Evolutionary conservation across 768 basidiomycete species (phyloP).

Genomic region (Pisolithus microcarpus): DNA sequence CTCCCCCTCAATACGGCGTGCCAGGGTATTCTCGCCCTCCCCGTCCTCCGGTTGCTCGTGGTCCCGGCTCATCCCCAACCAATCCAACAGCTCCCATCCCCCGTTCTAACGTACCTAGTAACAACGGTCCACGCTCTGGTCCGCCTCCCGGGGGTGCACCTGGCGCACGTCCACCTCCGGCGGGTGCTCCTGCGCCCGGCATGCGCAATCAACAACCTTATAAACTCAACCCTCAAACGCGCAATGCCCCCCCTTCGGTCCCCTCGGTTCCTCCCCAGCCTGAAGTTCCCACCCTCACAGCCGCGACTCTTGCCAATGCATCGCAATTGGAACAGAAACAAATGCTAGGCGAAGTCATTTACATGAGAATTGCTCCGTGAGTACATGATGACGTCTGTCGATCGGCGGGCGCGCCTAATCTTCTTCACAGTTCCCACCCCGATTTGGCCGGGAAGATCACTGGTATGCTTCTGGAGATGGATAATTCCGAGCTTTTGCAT

Average conservation of each 20-base stretch:
- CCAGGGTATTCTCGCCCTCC: constrained; percentile 55
- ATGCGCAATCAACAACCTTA: constrained; percentile 28
- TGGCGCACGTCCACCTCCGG: constrained; percentile 37
- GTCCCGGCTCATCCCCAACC: constrained; percentile 64
- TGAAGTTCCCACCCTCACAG: constrained; percentile 50
- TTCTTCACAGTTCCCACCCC: constrained; percentile 57
- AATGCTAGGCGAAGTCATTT: constrained; percentile 95
- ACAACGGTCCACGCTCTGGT: constrained; percentile 43
- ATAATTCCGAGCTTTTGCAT: constrained; percentile 86
- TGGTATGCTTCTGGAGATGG: constrained; percentile 99
- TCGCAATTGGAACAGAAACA: constrained; percentile 91
- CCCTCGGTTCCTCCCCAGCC: constrained; percentile 34
- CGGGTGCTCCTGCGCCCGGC: constrained; percentile 40
- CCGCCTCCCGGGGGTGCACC: constrained; percentile 32
- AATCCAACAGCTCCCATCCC: constrained; percentile 56
- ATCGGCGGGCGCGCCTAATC: constrained; percentile 9
- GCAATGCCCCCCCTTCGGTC: constrained; percentile 29
- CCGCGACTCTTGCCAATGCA: constrained; percentile 53
- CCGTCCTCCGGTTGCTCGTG: constrained; percentile 58
- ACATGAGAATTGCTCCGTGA: constrained; percentile 81
- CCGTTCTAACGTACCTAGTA: constrained; percentile 57
- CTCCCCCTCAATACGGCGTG: constrained; percentile 71
- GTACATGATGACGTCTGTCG: constrained; percentile 19
- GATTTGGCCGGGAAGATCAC: constrained; percentile 98
- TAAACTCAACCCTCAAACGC: constrained; percentile 31